Conservation (phyloP, 805 yeast genomes). For the Wickerhamomyces ciferrii region DNA sequence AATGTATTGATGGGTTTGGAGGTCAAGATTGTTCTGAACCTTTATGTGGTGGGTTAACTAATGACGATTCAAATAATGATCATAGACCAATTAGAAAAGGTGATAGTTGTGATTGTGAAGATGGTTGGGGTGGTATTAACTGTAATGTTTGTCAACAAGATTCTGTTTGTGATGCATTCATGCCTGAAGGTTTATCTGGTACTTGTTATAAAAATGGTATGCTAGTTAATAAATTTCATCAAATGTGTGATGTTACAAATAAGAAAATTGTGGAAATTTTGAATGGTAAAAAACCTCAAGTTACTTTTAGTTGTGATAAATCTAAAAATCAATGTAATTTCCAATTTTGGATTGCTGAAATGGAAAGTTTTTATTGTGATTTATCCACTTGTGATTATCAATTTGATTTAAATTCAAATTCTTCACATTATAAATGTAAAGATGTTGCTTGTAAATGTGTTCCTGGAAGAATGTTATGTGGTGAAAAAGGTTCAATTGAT, state of each 20-base stretch:
- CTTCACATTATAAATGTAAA: conserved; percentile 75
- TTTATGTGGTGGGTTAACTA: conserved; percentile 67
- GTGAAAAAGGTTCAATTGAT: conserved; percentile 90
- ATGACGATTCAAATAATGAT: conserved; percentile 58
- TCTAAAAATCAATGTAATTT: conserved; percentile 68
- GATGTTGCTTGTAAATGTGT: conserved; percentile 81
- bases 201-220: conserved; percentile 87
- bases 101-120: conserved; percentile 60
- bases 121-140: conserved; percentile 93
- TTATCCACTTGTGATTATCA: conserved; percentile 67
- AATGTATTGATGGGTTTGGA: conserved; percentile 88
- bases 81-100: conserved; percentile 58
- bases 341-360: conserved; percentile 93
- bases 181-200: conserved; percentile 83
- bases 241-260: conserved; percentile 93
- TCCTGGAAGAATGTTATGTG: conserved; percentile 92
- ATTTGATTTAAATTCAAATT: conserved; percentile 53
- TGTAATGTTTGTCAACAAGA: conserved; percentile 82
- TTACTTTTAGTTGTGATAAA: conserved; percentile 82
- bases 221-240: conserved; percentile 73
- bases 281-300: conserved; percentile 82
- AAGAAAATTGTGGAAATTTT: conserved; percentile 77
- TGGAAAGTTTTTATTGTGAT: conserved; percentile 88
- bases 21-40: conserved; percentile 91
- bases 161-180: conserved; percentile 72